Percentiles rank a stretch among this genome's conserved stretches.
phyloP scores from a whole-genome alignment of 2,329 filamentous ascomycete species.

The Cordyceps sp. region DNA sequence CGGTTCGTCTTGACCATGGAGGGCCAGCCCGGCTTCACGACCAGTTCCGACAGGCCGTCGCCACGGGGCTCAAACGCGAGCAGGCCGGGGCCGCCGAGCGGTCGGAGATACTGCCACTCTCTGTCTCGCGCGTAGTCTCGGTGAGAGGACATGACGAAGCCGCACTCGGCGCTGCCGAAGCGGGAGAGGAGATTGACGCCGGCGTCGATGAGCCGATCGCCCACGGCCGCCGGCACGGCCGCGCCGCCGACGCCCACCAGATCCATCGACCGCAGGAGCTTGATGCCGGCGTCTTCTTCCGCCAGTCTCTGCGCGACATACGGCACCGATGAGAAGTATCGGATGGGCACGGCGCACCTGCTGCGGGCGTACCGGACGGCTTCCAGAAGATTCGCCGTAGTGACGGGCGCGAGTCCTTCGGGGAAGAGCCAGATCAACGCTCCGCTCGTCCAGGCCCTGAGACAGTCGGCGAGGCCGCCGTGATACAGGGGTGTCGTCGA shows the following conservation, averaged over 20 bases:
- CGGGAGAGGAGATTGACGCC: slow-evolving; percentile 42
- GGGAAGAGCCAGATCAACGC: slow-evolving; percentile 48
- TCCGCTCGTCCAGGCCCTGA: slow-evolving; percentile 43
- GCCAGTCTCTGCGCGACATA: slow-evolving; percentile 38
- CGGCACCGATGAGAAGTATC: slow-evolving; percentile 46
- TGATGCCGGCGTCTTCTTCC: slow-evolving; percentile 22
- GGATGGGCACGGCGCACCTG: slow-evolving; percentile 14
- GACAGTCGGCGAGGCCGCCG: slow-evolving; percentile 45
- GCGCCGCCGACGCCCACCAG: slow-evolving; percentile 49
- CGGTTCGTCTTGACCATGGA: slow-evolving; percentile 41
- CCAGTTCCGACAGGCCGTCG: slow-evolving; percentile 30
- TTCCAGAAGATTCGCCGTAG: slow-evolving; percentile 30
- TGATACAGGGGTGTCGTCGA: slow-evolving; percentile 51
- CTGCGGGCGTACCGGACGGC: slow-evolving; percentile 23
- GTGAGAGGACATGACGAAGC: slow-evolving; percentile 46
- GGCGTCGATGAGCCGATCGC: slow-evolving; percentile 30
- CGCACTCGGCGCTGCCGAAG: slow-evolving; percentile 50
- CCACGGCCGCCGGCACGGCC: slow-evolving; percentile 33
- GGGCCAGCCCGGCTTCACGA: slow-evolving; percentile 39
- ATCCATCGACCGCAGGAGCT: slow-evolving; percentile 31
- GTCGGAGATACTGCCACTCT: slow-evolving; percentile 45
- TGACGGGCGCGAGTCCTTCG: slow-evolving; percentile 36
- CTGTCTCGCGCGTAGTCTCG: slow-evolving; percentile 34
- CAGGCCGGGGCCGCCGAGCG: slow-evolving; percentile 11
- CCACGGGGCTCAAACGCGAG: slow-evolving; percentile 28